These are phyloP conservation scores for Botrytis pseudocinerea DNA, from an alignment of 2,329 filamentous ascomycete species.

Conservation along the genomic window DNA sequence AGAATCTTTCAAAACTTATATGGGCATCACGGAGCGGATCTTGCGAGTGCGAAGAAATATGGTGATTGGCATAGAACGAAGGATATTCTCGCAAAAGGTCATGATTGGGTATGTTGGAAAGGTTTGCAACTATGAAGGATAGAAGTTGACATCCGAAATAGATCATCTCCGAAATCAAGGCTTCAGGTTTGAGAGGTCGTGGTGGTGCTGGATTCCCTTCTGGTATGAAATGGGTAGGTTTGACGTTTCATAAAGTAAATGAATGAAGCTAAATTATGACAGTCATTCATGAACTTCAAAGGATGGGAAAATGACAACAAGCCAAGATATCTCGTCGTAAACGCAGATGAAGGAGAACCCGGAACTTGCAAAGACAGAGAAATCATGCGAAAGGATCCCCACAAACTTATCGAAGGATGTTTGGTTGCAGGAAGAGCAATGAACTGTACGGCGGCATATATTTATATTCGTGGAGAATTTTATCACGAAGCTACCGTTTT, in stretches of 20 bases:
- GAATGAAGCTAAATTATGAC: conserved; percentile 31
- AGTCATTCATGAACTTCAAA: conserved; percentile 99
- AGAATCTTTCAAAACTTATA: conserved; percentile 99
- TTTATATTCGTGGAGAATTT: conserved; percentile 99
- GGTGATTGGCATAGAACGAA: conserved; percentile 99
- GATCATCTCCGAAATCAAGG: conserved; percentile 97
- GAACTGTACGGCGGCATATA: conserved; percentile 98
- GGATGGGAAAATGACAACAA: conserved; percentile 98
- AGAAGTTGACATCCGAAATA: conserved; percentile 40
- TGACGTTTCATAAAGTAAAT: neutral
- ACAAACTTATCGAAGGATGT: conserved; percentile 98
- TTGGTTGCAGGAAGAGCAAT: conserved; percentile 94
- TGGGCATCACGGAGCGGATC: conserved; percentile 83
- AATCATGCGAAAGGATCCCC: conserved; percentile 99
- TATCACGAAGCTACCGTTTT: conserved; percentile 92
- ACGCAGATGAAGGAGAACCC: conserved; percentile 97
- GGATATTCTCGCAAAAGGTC: conserved; percentile 94
- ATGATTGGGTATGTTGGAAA: conserved; percentile 73
- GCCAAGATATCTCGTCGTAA: conserved; percentile 95
- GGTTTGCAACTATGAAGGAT: neutral
- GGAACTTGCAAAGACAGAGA: conserved; percentile 99
- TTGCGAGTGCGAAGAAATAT: conserved; percentile 95
- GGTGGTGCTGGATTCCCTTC: conserved; percentile 98
- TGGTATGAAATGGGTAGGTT: conserved; percentile 94
- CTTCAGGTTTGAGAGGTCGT: conserved; percentile 90